phyloP scores from a whole-genome alignment of 202 grass and related monocot species.

The Zoysia matrella region DNA sequence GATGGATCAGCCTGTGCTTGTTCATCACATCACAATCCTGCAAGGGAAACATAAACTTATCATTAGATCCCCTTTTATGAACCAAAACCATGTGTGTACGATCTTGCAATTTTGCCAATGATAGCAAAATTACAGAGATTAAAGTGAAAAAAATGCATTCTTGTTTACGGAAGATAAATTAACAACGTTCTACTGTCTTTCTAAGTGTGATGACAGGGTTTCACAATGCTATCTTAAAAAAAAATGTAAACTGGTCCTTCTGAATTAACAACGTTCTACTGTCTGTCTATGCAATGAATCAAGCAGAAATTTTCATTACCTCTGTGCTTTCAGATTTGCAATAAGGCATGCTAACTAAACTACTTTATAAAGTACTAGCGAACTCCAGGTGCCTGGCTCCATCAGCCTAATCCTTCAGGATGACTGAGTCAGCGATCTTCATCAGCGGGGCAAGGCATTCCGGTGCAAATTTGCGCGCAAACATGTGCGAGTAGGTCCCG shows the following conservation, averaged over 20 bases:
- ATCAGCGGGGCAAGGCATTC: conserved; percentile 21
- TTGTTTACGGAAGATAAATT: neutral
- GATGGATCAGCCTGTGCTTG: conserved; percentile 69
- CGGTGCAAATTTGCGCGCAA: no score
- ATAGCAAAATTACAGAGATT: neutral
- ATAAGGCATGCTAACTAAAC: neutral
- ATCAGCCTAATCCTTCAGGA: conserved; percentile 54
- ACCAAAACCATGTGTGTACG: neutral
- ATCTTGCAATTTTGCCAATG: neutral
- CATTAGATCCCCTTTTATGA: conserved; percentile 10
- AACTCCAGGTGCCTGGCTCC: no score
- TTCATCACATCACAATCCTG: conserved; percentile 72
- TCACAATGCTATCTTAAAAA: neutral
- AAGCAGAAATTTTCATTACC: conserved; percentile 42
- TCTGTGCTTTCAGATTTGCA: conserved; percentile 32
- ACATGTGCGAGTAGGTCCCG: no score
- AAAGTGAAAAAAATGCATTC: neutral
- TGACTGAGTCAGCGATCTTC: conserved; percentile 56
- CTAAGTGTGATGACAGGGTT: neutral
- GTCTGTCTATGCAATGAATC: neutral
- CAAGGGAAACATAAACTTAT: neutral
- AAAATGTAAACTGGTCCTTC: neutral
- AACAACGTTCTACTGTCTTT: neutral
- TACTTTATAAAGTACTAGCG: no score
- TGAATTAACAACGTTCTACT: neutral